These are phyloP conservation scores for Dimocarpus longan DNA, from an alignment of 345 rosid species.

Conservation along the genomic window DNA sequence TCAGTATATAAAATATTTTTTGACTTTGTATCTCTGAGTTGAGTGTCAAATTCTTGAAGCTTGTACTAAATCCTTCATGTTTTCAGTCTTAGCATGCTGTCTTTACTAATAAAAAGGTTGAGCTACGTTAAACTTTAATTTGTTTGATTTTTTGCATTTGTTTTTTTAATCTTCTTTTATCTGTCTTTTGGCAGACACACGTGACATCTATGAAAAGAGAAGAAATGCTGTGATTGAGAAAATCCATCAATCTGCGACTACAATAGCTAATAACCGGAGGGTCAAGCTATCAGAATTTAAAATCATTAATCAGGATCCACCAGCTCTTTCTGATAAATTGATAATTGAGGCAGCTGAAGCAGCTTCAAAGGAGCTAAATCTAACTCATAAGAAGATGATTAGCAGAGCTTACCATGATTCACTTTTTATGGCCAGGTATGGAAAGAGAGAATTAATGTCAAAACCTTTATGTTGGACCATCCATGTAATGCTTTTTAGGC, in stretches of 20 bases:
- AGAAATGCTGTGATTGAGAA: conserved; percentile 81
- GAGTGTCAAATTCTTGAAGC: conserved; percentile 1
- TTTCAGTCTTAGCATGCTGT: not conserved
- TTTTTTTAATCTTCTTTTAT: not conserved
- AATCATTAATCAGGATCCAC: conserved; percentile 94
- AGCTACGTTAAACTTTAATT: not conserved
- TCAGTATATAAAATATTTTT: not conserved
- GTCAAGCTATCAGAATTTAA: conserved; percentile 74
- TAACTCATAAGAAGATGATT: conserved; percentile 77
- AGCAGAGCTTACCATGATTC: conserved; percentile 99
- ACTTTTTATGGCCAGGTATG: conserved; percentile 93
- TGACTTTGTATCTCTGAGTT: not conserved
- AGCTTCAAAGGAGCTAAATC: conserved; percentile 68
- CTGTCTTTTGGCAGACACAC: conserved; percentile 53
- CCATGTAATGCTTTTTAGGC: not conserved
- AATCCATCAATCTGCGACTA: conserved; percentile 63
- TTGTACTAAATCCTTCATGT: not conserved
- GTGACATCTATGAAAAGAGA: conserved; percentile 82
- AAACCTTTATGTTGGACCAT: not conserved
- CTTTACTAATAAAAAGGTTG: not conserved
- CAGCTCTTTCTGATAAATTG: conserved; percentile 70
- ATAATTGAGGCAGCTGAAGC: conserved; percentile 67
- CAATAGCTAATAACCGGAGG: conserved; percentile 64
- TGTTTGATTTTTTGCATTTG: conserved; percentile 8
- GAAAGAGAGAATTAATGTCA: not conserved